These are phyloP conservation scores for Chaetoscypha palmicola DNA, from an alignment of 2,329 filamentous ascomycete genomes.

Conservation along the genomic window DNA sequence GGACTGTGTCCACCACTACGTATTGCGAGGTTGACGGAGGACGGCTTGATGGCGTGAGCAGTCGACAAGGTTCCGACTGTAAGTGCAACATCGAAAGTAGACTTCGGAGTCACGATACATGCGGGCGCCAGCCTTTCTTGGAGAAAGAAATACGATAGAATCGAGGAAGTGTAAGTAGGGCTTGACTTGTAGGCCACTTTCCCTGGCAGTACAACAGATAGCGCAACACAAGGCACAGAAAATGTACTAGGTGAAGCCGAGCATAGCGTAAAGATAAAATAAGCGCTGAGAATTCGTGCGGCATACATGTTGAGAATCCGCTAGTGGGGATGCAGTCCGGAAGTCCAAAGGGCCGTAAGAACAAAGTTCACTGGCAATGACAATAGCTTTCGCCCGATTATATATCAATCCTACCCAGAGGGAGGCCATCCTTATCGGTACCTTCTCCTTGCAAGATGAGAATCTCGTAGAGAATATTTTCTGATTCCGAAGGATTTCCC, in stretches of 20 bases:
- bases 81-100: not conserved
- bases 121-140: not conserved
- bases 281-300: too few species aligned
- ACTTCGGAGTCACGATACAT: not conserved
- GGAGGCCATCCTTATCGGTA: too few species aligned
- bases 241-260: not conserved
- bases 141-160: not conserved
- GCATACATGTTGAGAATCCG: too few species aligned
- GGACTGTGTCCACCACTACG: conserved; percentile 2
- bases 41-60: not conserved
- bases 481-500: too few species aligned
- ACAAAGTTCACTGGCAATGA: too few species aligned
- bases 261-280: too few species aligned
- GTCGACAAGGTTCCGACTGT: not conserved
- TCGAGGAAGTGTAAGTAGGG: not conserved
- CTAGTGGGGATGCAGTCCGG: too few species aligned
- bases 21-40: not conserved
- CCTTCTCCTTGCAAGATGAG: too few species aligned
- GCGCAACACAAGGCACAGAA: not conserved
- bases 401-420: too few species aligned
- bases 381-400: too few species aligned
- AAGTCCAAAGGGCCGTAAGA: too few species aligned
- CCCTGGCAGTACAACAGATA: not conserved
- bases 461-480: too few species aligned
- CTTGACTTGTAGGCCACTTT: not conserved